Base-by-base conservation (phyloP, 805 yeast species). In the Candida insectorum region DNA sequence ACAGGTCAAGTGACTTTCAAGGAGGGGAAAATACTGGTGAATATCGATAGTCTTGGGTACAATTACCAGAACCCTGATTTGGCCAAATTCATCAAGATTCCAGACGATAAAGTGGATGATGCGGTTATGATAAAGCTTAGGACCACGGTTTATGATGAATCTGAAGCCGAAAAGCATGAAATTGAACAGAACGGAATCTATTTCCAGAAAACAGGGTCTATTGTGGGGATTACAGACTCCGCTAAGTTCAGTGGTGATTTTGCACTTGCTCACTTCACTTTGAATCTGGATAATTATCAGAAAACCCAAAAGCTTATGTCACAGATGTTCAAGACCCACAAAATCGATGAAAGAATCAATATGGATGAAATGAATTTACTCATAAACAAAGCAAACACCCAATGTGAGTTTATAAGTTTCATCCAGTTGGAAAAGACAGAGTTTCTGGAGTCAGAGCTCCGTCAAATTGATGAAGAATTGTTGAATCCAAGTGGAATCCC, bases 401-500 rank as follows among this genome's bases (percentile, higher is more conserved):
- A 61, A 40, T 89, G 97, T 58, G 97, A 89, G 53, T 79, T 69
- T 42, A 60, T 87, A 13, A 56, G 76, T 0, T 88, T 72, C 48
- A 62, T 86, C 30, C 95, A 87, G 48, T 54, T 85, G 13, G 74
- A 74, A 24, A 73, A 82, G n/a, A 77, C 87, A 11, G 65, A 67
- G 9, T 64, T 73, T 21, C 62, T 75, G 4, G 60, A 61, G 13
- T 64, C 67, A 6, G 79, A 87, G 41, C 51, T 87, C 37, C 49
- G 64, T 26, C 39, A 62, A 30, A 77, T 89, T 19, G 96, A 89
- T 45, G 71, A 76, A 23, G 97, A 89, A 54, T 58, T 88, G 14
- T 52, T 45, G 8, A 64, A 71, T 41, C 97, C 96, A 1, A 51
- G 73, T n/a, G 97, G 97, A 0, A 64, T 84, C 40, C 96, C 96